Conservation (phyloP, 306 rosid species). For the Abrus pulchellus region DNA sequence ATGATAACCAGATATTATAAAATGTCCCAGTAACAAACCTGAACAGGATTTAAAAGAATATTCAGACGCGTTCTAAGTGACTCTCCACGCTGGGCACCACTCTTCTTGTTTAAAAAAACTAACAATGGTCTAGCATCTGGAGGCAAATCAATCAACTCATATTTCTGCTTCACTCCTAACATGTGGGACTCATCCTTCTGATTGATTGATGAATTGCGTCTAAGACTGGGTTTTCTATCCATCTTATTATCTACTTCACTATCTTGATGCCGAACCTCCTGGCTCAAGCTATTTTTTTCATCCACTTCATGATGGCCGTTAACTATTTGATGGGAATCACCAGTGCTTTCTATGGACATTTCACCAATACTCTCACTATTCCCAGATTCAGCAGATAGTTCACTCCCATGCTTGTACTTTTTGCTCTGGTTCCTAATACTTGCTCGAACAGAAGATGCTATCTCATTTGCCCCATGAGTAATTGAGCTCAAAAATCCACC, state of each 20-base stretch:
- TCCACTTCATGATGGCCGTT: constrained; percentile 74
- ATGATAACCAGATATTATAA: constrained; percentile 42
- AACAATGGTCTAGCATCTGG: constrained; percentile 92
- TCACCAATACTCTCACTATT: constrained; percentile 69
- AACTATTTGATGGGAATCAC: constrained; percentile 60
- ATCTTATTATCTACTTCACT: constrained; percentile 61
- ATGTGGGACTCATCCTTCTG: constrained; percentile 75
- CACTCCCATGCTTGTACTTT: constrained; percentile 80
- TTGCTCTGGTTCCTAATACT: constrained; percentile 88
- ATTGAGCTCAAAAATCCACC: constrained; percentile 89
- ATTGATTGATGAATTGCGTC: constrained; percentile 63
- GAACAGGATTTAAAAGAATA: constrained; percentile 88
- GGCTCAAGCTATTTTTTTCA: constrained; percentile 57
- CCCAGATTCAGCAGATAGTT: constrained; percentile 66
- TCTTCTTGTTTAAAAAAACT: constrained; percentile 97
- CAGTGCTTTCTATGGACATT: constrained; percentile 77
- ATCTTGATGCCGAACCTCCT: constrained; percentile 71
- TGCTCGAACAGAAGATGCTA: constrained; percentile 94
- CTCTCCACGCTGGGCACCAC: constrained; percentile 99
- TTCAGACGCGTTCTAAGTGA: constrained; percentile 84
- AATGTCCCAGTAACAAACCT: constrained; percentile 68
- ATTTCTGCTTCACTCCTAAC: constrained; percentile 69
- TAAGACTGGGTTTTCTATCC: constrained; percentile 67
- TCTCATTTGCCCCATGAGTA: constrained; percentile 97
- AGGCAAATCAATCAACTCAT: constrained; percentile 84